Percentiles rank a stretch among this genome's conserved stretches.
phyloP scores from a whole-genome alignment of 169 alveolate genomes.

The Eimeria tenella region DNA sequence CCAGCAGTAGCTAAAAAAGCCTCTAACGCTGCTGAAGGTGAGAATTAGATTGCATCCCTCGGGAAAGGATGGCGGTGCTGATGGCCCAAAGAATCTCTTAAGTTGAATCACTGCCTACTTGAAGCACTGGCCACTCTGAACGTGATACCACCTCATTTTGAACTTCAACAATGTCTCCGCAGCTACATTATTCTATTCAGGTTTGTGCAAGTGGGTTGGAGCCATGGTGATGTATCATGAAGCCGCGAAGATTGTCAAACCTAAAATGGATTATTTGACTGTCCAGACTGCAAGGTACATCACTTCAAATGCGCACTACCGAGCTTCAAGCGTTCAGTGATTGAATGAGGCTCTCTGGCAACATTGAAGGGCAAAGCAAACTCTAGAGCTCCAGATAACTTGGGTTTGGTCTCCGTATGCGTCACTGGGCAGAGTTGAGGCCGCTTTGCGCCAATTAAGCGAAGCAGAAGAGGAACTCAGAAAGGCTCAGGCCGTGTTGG shows the following conservation, averaged over 20 bases:
- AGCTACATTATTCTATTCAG: conserved; percentile 69
- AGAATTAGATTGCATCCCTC: neutral
- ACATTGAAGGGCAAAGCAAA: no score
- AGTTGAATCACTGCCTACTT: neutral
- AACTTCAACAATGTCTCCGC: neutral
- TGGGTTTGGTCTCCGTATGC: no score
- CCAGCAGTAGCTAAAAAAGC: conserved; percentile 90
- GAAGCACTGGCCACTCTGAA: neutral
- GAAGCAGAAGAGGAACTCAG: conserved; percentile 93
- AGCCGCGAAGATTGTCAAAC: conserved; percentile 97
- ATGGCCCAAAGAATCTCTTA: neutral
- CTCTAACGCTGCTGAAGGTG: conserved; percentile 87
- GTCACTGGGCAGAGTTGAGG: conserved; percentile 85
- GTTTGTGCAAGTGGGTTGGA: conserved; percentile 94
- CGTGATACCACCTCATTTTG: neutral
- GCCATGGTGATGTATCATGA: conserved; percentile 95
- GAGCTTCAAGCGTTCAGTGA: no score
- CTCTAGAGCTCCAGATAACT: no score
- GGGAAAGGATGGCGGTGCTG: neutral
- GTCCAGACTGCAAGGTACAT: conserved; percentile 89
- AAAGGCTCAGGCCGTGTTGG: conserved; percentile 91
- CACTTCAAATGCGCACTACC: no score
- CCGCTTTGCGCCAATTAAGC: conserved; percentile 93
- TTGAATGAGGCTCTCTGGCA: no score
- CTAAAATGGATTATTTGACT: conserved; percentile 95